A percentile compares a stretch with the other conserved stretches of the same genome.
Conservation (phyloP, 2,329 filamentous ascomycete genomes). For the Mycosphaerella sp. region DNA sequence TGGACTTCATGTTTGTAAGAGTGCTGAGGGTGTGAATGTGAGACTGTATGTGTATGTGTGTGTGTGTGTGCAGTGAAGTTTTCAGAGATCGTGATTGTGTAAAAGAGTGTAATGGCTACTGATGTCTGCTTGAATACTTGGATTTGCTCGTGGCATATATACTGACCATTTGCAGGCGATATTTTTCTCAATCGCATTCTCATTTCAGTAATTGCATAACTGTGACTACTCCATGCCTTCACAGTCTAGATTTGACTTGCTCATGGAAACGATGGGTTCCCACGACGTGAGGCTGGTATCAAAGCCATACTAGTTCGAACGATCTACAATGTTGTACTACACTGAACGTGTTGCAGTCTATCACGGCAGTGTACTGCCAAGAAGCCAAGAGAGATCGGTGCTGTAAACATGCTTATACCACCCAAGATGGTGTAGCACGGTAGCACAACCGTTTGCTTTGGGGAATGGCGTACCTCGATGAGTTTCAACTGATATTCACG, state of each 20-base stretch:
- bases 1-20: neutral
- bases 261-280: neutral
- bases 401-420: neutral
- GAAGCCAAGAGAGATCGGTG: neutral
- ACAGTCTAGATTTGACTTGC: neutral
- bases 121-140: neutral
- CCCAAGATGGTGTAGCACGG: neutral
- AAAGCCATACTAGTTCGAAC: neutral
- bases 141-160: neutral
- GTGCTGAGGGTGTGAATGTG: neutral
- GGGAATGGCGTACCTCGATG: neutral
- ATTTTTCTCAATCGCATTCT: neutral
- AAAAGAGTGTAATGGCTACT: constrained; percentile 4
- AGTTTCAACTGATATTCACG: neutral
- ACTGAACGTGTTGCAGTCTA: neutral
- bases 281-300: neutral
- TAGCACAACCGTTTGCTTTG: neutral
- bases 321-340: neutral
- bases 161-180: neutral
- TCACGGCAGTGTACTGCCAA: neutral
- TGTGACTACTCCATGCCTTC: neutral
- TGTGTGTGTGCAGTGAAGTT: neutral
- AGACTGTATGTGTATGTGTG: neutral
- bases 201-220: neutral
- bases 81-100: neutral